phyloP scores from a whole-genome alignment of 805 yeast genomes.

The Kregervanrija fluxuum region DNA sequence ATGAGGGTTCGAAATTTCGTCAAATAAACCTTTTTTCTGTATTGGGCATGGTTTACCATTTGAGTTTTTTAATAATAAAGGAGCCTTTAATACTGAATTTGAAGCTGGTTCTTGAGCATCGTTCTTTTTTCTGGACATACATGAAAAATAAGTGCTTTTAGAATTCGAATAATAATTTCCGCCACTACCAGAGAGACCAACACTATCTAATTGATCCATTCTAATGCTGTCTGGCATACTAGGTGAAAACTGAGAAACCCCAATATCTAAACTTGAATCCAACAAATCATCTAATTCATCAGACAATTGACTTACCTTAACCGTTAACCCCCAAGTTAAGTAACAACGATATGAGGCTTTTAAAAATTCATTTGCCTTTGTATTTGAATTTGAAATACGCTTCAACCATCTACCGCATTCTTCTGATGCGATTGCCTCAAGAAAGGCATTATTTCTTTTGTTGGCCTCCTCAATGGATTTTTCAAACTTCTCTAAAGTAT shows the following conservation, averaged over 20 bases:
- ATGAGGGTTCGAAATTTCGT: background rate
- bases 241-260: slow-evolving; percentile 2
- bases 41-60: too few species aligned
- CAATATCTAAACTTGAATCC: slow-evolving; percentile 7
- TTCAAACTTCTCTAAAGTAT: slow-evolving; percentile 37
- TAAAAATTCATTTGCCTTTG: slow-evolving; percentile 31
- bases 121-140: too few species aligned
- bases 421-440: slow-evolving; percentile 34
- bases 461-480: slow-evolving; percentile 36
- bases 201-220: too few species aligned
- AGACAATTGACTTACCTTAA: slow-evolving; percentile 21
- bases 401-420: slow-evolving; percentile 37
- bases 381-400: slow-evolving; percentile 17
- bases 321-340: slow-evolving; percentile 23
- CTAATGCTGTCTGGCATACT: background rate
- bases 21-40: too few species aligned
- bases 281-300: slow-evolving; percentile 25
- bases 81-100: too few species aligned
- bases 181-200: too few species aligned
- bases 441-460: slow-evolving; percentile 26
- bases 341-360: slow-evolving; percentile 31
- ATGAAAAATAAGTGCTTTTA: too few species aligned
- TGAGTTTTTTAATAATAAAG: too few species aligned
- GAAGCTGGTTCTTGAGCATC: too few species aligned
- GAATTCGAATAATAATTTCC: too few species aligned